Base-by-base conservation (phyloP, 129 eudicot genomes). In the Pulicaria dysenterica region DNA sequence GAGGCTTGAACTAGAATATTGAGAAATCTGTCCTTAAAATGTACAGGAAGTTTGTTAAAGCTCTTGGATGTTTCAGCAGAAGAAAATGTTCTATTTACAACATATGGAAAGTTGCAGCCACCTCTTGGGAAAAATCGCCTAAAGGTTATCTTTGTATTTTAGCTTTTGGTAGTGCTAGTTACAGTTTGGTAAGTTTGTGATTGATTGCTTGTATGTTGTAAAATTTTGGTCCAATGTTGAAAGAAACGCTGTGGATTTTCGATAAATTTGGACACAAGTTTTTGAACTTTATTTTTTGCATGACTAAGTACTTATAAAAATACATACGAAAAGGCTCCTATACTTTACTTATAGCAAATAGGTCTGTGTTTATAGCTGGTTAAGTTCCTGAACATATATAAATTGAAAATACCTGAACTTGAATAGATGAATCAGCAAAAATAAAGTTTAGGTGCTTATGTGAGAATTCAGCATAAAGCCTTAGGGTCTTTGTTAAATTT, bases 41-140 rank as follows among this genome's bases (percentile, higher is more conserved):
- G 15, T 78, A 55, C 87, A 94, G 98, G 96, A 19, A 70, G 85
- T 72, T 70, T 94, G 77, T 87, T 94, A 81, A 84, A 84, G 85
- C 95, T 94, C 77, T 75, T 94, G 85, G 87, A 86, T 79, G 74
- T 84, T 47, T 77, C 98, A 65, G 72, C 78, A 8, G 96, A 90
- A 72, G 93, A 83, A 46, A 59, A 67, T 75, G 77, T 79, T 67
- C 65, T 94, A 81, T 80, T 45, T 58, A 94, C 98, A 19, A 88
- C 98, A 51, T 94, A 94, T 73, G 98, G 98, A 36, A 88, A 83
- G 79, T 68, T 94, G 85, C 97, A 88, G 44, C 98, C 98, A 74
- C 96, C 98, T 74, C 89, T 94, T 42, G 98, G 98, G 67, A 94
- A 94, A 77, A 91, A 84, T 70, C 98, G 98, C 41, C 69, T 94